A percentile compares a stretch with the other conserved stretches of the same genome.
Conservation (phyloP, 179 eudicot genomes). For the Silene vulgaris region DNA sequence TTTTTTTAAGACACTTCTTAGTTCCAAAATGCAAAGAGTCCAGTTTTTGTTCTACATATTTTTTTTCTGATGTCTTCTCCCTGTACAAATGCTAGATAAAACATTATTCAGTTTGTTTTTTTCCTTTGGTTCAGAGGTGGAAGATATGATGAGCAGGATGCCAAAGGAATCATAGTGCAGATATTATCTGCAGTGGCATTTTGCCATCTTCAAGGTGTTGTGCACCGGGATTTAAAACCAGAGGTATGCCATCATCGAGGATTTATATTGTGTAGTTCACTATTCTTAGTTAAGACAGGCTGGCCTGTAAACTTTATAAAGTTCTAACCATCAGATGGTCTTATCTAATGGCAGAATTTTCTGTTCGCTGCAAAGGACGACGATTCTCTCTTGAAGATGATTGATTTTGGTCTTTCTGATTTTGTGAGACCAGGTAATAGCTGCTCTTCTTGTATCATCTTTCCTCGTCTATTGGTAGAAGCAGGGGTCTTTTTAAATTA, state of each 20-base stretch:
- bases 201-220: conserved; percentile 97
- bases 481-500: neutral
- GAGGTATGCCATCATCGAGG: conserved; percentile 46
- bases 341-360: conserved; percentile 66
- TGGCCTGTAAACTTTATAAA: neutral
- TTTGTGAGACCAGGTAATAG: conserved; percentile 73
- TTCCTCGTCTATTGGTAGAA: neutral
- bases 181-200: conserved; percentile 73
- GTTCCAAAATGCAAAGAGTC: neutral
- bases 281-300: neutral
- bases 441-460: conserved; percentile 13
- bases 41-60: neutral
- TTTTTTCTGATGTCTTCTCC: neutral
- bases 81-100: neutral
- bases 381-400: conserved; percentile 72
- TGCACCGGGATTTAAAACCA: conserved; percentile 91
- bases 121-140: conserved; percentile 61
- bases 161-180: conserved; percentile 70
- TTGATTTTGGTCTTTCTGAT: conserved; percentile 94
- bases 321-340: conserved; percentile 5
- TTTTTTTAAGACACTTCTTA: neutral
- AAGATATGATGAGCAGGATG: conserved; percentile 77
- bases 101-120: neutral
- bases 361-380: conserved; percentile 83
- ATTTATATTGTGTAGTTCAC: conserved; percentile 10